These are phyloP conservation scores for Schizothecium vesticola DNA, from an alignment of 495 filamentous ascomycete species.

Conservation along the genomic window DNA sequence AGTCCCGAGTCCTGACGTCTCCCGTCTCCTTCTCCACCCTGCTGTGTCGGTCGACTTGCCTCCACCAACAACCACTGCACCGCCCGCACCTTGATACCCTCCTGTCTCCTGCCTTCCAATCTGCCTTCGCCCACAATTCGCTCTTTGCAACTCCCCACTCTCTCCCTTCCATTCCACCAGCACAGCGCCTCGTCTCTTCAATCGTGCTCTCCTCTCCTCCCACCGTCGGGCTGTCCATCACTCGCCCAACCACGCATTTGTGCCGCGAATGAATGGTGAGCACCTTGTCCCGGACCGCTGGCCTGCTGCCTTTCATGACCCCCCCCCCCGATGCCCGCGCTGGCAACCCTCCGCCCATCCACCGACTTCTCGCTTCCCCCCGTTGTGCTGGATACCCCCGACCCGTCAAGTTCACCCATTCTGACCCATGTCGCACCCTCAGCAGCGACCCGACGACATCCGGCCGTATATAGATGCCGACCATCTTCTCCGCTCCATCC, in stretches of 20 bases:
- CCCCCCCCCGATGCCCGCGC: background rate
- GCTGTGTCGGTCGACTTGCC: background rate
- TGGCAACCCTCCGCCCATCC: background rate
- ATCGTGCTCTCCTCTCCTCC: no score
- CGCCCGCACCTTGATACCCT: background rate
- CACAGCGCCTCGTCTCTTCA: background rate
- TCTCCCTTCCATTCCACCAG: background rate
- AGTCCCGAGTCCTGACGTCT: background rate
- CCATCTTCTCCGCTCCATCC: constrained; percentile 19
- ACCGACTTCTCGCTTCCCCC: background rate
- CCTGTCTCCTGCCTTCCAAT: background rate
- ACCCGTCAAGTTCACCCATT: background rate
- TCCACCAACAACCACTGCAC: background rate
- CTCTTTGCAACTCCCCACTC: background rate
- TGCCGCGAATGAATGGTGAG: background rate
- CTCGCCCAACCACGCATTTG: background rate
- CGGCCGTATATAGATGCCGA: background rate
- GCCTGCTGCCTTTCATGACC: background rate
- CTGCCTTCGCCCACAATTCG: background rate
- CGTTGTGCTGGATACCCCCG: background rate
- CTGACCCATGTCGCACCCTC: background rate
- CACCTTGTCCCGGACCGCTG: background rate
- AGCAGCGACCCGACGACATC: background rate
- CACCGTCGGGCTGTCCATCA: background rate
- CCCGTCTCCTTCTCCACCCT: background rate